Percentiles rank a stretch among this genome's conserved stretches.
Evolutionary conservation across 495 filamentous ascomycete genomes (phyloP).

Genomic region (Trichoderma gamsii): DNA sequence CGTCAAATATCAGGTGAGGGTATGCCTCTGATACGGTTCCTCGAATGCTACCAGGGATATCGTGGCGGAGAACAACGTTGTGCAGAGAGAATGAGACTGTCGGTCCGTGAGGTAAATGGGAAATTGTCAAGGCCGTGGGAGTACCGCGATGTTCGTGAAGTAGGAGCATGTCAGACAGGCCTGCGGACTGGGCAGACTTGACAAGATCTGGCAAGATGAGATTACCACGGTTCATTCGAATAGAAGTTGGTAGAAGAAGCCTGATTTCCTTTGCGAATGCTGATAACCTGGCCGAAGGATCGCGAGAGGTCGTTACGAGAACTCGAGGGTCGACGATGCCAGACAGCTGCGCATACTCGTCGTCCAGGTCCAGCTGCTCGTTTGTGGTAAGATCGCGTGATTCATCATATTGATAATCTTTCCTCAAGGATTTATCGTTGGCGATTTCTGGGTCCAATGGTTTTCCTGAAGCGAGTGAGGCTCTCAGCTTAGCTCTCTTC

Average conservation of each 20-base stretch:
- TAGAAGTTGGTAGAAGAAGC: constrained; percentile 80
- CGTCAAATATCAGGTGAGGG: constrained; percentile 92
- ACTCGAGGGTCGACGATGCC: constrained; percentile 77
- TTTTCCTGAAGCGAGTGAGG: constrained; percentile 72
- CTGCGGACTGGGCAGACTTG: constrained; percentile 66
- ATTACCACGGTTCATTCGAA: constrained; percentile 88
- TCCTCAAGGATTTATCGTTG: constrained; percentile 76
- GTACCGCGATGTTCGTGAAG: constrained; percentile 92
- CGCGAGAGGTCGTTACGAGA: constrained; percentile 86
- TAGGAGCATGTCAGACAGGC: constrained; percentile 77
- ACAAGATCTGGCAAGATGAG: constrained; percentile 81
- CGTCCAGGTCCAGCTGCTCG: constrained; percentile 75
- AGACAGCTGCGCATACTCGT: constrained; percentile 84
- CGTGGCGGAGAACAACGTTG: constrained; percentile 88
- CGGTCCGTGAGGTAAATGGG: constrained; percentile 89
- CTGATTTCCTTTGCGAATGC: constrained; percentile 96
- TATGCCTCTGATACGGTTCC: constrained; percentile 94
- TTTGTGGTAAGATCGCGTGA: constrained; percentile 56
- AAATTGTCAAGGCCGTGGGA: constrained; percentile 83
- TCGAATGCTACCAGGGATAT: constrained; percentile 79
- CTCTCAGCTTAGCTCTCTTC: constrained; percentile 79
- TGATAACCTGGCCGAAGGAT: constrained; percentile 74
- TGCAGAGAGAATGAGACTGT: constrained; percentile 88
- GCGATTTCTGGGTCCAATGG: constrained; percentile 82
- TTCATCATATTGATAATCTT: constrained; percentile 93